phyloP scores from a whole-genome alignment of 352 stramenopile genomes.

The Globisporangium emineosum region DNA sequence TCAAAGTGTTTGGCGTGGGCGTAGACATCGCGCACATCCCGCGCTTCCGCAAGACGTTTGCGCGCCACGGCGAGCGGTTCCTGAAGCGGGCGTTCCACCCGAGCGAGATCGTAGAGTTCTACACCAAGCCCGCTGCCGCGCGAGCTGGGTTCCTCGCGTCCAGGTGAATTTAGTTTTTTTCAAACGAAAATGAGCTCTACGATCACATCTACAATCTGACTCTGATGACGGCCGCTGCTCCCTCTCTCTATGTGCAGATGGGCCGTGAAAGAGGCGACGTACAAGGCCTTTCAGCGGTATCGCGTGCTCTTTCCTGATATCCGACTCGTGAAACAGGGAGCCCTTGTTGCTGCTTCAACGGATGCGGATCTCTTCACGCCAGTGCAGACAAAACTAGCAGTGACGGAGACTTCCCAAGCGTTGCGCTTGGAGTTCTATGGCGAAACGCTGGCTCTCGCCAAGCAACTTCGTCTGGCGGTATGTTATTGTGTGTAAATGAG shows the following conservation, averaged over 20 bases:
- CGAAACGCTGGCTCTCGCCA: constrained; percentile 45
- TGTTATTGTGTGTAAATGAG: background rate
- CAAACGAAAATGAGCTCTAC: background rate
- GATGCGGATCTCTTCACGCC: constrained; percentile 1
- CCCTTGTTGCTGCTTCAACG: background rate
- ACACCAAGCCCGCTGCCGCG: constrained; percentile 28
- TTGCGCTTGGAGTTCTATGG: constrained; percentile 59
- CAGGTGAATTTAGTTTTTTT: constrained; percentile 19
- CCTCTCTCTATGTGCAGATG: constrained; percentile 27
- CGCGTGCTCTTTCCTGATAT: constrained; percentile 82
- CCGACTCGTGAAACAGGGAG: constrained; percentile 17
- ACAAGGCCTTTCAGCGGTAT: constrained; percentile 81
- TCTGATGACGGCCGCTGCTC: background rate
- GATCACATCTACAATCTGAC: background rate
- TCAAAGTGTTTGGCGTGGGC: constrained; percentile 58
- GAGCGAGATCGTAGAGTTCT: constrained; percentile 63
- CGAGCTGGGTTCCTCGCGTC: constrained; percentile 65
- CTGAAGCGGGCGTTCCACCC: constrained; percentile 60
- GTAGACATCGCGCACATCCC: constrained; percentile 66
- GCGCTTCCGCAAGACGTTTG: constrained; percentile 50
- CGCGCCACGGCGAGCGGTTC: constrained; percentile 62
- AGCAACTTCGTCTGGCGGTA: constrained; percentile 56
- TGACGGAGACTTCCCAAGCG: constrained; percentile 32
- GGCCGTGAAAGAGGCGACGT: constrained; percentile 81
- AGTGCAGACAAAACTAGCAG: constrained; percentile 26